Evolutionary conservation across 495 filamentous ascomycete genomes (phyloP), one percentile per base, ranked within the genome.

Genomic region (Penicillium turbatum): DNA sequence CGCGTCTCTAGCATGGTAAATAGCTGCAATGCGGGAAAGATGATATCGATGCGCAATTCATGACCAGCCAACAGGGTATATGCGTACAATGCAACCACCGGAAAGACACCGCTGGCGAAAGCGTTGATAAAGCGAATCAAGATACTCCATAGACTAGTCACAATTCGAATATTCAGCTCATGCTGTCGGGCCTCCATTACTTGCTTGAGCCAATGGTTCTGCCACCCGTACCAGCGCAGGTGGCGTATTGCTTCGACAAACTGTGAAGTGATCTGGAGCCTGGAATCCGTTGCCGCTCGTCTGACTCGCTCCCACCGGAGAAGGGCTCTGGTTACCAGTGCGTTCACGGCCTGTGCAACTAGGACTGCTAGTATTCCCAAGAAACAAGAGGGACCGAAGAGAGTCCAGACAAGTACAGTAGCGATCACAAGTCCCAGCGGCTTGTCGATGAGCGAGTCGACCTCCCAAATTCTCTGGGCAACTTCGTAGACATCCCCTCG

Each of bases 221-320:
- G 87, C 89, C 89, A 95, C 30, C 84, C 88, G 62, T 95, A 92
- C 85, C 87, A 95, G 11, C 89, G 81, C 17, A 95, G 74, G 60
- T 91, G 88, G n/a, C 89, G 82, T 34, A 92, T 89, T 3, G 86
- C 82, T 63, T 90, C 88, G 39, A 92, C 84, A 51, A 90, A 89
- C 65, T 95, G 88, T 16, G 85, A 84, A 10, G 84, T 85, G 7
- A 82, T 81, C 61, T 92, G 86, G 9, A 91, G 77, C 55, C 88
- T 84, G 13, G 63, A 65, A 68, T 95, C 89, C 1, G 88, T 88
- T 2, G 84, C 82, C 0, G 71, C 63, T 63, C 88, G 77, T 11
- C 86, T 86, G 3, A 72, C 74, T 47, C 74, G 74, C 62, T 92
- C 88, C 65, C 84, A 81, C 29, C 70, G 70, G 10, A 90, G 70